These are phyloP conservation scores for Globisporangium canariense DNA, from an alignment of 352 stramenopile genomes.

Conservation along the genomic window DNA sequence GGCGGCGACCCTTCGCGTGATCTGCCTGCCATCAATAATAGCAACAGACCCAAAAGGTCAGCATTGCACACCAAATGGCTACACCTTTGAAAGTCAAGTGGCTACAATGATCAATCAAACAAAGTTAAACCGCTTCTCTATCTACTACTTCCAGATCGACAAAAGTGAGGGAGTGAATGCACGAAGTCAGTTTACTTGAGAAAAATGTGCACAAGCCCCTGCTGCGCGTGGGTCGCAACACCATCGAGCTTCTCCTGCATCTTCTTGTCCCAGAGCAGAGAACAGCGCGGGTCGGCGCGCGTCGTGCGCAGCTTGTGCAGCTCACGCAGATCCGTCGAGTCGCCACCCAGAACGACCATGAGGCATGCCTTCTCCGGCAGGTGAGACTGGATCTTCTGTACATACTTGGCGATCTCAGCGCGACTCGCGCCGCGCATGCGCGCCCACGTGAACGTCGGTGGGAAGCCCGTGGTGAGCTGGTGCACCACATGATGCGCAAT, in stretches of 20 bases:
- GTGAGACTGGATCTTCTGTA: constrained; percentile 35
- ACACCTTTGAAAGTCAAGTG: background rate
- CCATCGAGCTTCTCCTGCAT: constrained; percentile 59
- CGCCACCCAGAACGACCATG: constrained; percentile 48
- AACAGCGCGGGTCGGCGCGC: constrained; percentile 65
- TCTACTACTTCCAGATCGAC: background rate
- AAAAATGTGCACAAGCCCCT: constrained; percentile 62
- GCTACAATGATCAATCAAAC: background rate
- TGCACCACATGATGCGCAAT: constrained; percentile 59
- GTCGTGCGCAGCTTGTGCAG: constrained; percentile 79
- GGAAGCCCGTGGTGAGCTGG: constrained; percentile 80
- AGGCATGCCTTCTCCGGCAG: constrained; percentile 57
- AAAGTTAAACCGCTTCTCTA: too few species aligned
- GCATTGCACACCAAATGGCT: too few species aligned
- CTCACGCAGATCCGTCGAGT: constrained; percentile 54
- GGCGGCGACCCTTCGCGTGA: background rate
- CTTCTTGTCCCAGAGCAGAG: constrained; percentile 74
- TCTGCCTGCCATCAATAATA: background rate
- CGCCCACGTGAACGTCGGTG: constrained; percentile 77
- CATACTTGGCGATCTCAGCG: constrained; percentile 34
- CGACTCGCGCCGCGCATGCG: constrained; percentile 45
- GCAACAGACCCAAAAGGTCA: too few species aligned
- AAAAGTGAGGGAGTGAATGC: background rate
- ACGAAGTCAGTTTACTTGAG: constrained; percentile 25
- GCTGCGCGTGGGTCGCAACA: constrained; percentile 44